Conservation (phyloP, 495 filamentous ascomycete genomes). For the Podospora pseudocomata region DNA sequence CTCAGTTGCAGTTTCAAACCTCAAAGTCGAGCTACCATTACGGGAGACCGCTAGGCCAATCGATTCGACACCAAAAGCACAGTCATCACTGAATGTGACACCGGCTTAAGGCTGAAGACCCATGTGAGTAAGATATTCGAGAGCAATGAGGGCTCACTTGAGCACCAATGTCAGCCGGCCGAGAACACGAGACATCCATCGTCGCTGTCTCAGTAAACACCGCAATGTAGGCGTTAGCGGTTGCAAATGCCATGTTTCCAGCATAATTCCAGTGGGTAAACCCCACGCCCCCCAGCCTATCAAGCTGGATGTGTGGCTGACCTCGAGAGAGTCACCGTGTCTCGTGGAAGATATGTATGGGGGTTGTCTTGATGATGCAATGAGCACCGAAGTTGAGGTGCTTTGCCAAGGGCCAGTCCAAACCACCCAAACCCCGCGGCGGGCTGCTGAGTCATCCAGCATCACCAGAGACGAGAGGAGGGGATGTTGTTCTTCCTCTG, state of each 20-base stretch:
- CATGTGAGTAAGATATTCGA: background rate
- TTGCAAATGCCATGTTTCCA: background rate
- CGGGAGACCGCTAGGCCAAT: too few relatives aligned
- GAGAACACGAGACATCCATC: background rate
- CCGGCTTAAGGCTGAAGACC: too few relatives aligned
- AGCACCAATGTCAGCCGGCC: background rate
- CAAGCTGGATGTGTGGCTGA: background rate
- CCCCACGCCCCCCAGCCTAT: background rate
- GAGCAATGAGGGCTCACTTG: background rate
- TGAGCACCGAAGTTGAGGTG: slow-evolving; percentile 18
- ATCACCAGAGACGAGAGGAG: background rate
- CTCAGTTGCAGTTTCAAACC: background rate
- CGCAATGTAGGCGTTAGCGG: background rate
- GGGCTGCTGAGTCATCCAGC: background rate
- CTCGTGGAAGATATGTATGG: slow-evolving; percentile 7
- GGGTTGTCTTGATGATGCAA: slow-evolving; percentile 23
- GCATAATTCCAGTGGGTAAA: background rate
- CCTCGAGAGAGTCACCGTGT: background rate
- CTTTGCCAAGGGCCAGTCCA: slow-evolving; percentile 13
- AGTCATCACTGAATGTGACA: background rate
- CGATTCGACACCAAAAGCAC: background rate
- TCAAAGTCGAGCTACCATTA: too few relatives aligned
- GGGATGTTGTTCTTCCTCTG: background rate
- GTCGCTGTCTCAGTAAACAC: background rate
- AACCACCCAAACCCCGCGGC: slow-evolving; percentile 21